These are phyloP conservation scores for Auricularia heimuer DNA, from an alignment of 768 basidiomycete species.

Conservation along the genomic window DNA sequence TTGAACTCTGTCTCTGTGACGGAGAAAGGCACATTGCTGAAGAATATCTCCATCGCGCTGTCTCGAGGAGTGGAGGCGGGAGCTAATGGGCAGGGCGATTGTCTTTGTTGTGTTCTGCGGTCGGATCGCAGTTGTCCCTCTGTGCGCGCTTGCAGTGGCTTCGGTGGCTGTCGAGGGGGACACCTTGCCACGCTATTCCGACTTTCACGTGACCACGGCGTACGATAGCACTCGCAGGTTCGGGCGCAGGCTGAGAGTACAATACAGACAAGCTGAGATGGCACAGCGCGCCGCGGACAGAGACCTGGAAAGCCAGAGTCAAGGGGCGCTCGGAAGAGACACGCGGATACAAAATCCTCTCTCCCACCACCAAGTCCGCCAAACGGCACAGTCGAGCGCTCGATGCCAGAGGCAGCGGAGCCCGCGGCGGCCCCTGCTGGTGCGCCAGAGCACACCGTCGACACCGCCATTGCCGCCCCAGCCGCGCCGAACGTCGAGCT, in stretches of 20 bases:
- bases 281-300: too few species aligned
- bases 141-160: too few species aligned
- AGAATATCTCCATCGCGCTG: conserved; percentile 25
- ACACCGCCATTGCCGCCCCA: neutral
- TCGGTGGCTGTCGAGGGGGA: too few species aligned
- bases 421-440: conserved; percentile 14
- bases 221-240: too few species aligned
- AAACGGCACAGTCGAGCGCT: conserved; percentile 21
- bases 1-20: conserved; percentile 13
- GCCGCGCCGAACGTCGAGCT: neutral
- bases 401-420: conserved; percentile 26
- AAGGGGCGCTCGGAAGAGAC: too few species aligned
- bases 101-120: neutral
- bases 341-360: neutral
- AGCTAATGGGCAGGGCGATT: neutral
- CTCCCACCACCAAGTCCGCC: neutral
- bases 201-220: too few species aligned
- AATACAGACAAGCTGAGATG: too few species aligned
- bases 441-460: neutral
- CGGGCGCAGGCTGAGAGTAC: too few species aligned
- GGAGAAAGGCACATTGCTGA: conserved; percentile 17
- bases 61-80: neutral
- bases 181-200: too few species aligned
- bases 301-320: too few species aligned
- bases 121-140: too few species aligned